Conservation (phyloP, 768 basidiomycete species). For the Suillus placidus region DNA sequence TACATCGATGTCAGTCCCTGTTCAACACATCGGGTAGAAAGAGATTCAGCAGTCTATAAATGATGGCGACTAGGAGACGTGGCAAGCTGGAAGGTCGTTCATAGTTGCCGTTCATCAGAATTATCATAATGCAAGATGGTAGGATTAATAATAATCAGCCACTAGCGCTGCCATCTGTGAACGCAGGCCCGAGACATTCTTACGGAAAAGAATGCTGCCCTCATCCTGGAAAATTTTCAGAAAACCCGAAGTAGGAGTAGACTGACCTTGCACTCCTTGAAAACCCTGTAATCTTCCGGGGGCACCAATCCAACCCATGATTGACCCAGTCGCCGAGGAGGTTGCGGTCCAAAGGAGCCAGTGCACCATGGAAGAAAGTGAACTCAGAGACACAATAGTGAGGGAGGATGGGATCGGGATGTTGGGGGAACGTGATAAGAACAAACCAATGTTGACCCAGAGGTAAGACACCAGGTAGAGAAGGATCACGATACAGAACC, state of each 20-base stretch:
- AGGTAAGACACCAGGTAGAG: slow-evolving; percentile 91
- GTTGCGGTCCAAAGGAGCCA: slow-evolving; percentile 85
- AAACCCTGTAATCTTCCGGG: slow-evolving; percentile 79
- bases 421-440: slow-evolving; percentile 95
- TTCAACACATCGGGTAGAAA: no score
- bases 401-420: slow-evolving; percentile 93
- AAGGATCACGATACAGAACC: slow-evolving; percentile 78
- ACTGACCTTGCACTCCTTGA: slow-evolving; percentile 41
- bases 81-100: neutral
- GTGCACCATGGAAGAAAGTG: slow-evolving; percentile 89
- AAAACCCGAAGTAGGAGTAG: slow-evolving; percentile 44
- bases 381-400: slow-evolving; percentile 90
- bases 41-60: slow-evolving; percentile 43
- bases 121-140: neutral
- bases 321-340: slow-evolving; percentile 73
- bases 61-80: slow-evolving; percentile 1
- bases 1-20: no score
- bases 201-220: slow-evolving; percentile 88
- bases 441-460: slow-evolving; percentile 92
- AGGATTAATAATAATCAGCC: slow-evolving; percentile 40
- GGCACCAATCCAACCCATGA: slow-evolving; percentile 86
- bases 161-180: slow-evolving; percentile 55
- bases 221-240: slow-evolving; percentile 98
- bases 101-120: neutral
- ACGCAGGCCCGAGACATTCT: slow-evolving; percentile 81